Evolutionary conservation across 257 asterid species (phyloP), one percentile per base, ranked within the genome.

Genomic region (Solanum pennellii): DNA sequence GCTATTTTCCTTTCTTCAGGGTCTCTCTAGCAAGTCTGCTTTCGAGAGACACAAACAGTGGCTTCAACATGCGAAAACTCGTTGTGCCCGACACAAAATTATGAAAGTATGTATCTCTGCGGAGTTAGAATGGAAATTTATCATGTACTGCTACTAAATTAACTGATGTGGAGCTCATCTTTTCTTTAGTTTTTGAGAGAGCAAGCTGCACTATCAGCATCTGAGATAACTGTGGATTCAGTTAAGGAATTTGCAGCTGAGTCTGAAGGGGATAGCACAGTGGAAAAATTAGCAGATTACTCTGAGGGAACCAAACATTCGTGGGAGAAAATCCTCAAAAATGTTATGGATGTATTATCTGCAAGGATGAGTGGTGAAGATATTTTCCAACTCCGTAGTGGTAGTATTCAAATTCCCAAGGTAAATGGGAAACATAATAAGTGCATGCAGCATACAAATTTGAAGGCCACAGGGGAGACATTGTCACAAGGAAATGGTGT

Each of bases 51-150:
- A 95, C 90, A 95, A 96, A 87, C 98, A 96, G 92, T 95, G 98
- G 99, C 89, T 94, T 90, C 96, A 92, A 86, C 96, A 95, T 91
- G 99, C 99, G 85, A 96, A 96, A 92, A 96, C 99, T 62, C 99
- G 96, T 75, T 95, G 98, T 90, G 98, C 98, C 76, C 93, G 97
- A 7, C 98, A 96, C 94, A 96, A 96, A 92, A 96, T 96, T 85
- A 94, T 96, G 96, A 96, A 94, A 92, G 99, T 96, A 93, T 33
- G 97, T 47, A 35, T 83, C 85, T 65, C 52, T 49, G 31, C 77
- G 73, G 62, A 85, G 42, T 47, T 62, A 8, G 68, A 33, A 47
- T 6, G 85, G 85, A 49, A 75, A 68, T 87, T 33, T 60, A 15
- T 44, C 33, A 29, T 27, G 27, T 66, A 56, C 2, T 47, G 45